Evolutionary conservation across 2,329 filamentous ascomycete genomes (phyloP).

Genomic region (Dactylellina sp.): DNA sequence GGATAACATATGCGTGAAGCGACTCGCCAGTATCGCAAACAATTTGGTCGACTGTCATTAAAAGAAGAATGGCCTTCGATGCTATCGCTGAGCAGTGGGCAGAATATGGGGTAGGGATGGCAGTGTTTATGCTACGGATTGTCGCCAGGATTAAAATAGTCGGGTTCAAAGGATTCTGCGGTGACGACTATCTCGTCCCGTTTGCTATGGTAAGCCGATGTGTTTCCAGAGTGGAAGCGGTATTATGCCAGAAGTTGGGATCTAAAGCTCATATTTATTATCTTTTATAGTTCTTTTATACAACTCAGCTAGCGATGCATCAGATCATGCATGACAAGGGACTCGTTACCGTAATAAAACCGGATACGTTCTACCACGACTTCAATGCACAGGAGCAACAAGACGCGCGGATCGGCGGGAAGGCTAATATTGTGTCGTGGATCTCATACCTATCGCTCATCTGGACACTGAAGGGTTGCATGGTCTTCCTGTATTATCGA

Average conservation of each 20-base stretch:
- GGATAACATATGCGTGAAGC: conserved; percentile 1
- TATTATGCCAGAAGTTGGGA: not conserved
- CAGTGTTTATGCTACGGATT: conserved; percentile 38
- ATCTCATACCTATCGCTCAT: conserved; percentile 53
- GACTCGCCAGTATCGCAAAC: not conserved
- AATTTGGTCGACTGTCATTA: conserved; percentile 16
- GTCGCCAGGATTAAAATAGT: conserved; percentile 52
- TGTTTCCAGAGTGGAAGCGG: not conserved
- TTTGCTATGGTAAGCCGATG: conserved; percentile 46
- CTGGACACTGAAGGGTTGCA: conserved; percentile 53
- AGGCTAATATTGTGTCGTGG: conserved; percentile 53
- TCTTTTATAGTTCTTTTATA: conserved; percentile 43
- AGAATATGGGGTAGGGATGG: conserved; percentile 51
- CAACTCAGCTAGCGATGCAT: conserved; percentile 40
- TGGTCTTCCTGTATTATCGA: conserved; percentile 54
- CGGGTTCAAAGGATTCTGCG: conserved; percentile 48
- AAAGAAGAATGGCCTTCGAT: conserved; percentile 40
- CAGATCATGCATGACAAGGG: conserved; percentile 53
- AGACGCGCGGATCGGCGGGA: conserved; percentile 39
- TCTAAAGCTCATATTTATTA: not conserved
- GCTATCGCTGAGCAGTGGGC: conserved; percentile 52
- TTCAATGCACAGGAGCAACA: conserved; percentile 27
- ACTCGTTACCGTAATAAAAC: conserved; percentile 45
- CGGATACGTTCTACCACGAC: conserved; percentile 40
- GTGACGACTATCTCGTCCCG: conserved; percentile 52